phyloP scores from a whole-genome alignment of 129 eudicot genomes.

The sunflower (Helianthus annuus) region DNA sequence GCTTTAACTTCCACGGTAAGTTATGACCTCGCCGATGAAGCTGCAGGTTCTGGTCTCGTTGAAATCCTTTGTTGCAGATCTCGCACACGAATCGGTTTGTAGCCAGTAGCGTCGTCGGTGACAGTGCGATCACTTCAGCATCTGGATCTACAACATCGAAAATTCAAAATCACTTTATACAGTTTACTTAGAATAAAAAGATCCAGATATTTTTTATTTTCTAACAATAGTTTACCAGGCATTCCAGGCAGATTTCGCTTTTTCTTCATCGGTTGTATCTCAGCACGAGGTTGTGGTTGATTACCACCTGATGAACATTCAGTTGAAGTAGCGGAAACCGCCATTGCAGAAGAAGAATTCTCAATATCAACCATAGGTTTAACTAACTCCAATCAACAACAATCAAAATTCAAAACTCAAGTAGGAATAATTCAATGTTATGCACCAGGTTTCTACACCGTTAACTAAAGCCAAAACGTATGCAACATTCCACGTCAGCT shows the following conservation, averaged over 20 bases:
- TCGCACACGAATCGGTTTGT: constrained; percentile 86
- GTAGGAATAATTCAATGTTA: not conserved
- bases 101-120: constrained; percentile 68
- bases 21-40: constrained; percentile 94
- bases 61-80: constrained; percentile 89
- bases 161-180: not conserved
- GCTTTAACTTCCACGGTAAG: constrained; percentile 84
- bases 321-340: constrained; percentile 42
- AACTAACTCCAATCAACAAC: not conserved
- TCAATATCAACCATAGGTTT: constrained; percentile 52
- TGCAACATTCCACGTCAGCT: not conserved
- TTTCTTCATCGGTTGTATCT: constrained; percentile 44
- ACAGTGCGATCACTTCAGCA: constrained; percentile 78
- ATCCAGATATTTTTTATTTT: no score
- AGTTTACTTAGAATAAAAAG: not conserved
- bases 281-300: constrained; percentile 25
- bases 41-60: constrained; percentile 86
- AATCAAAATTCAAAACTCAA: constrained; percentile 15
- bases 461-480: not conserved
- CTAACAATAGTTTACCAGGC: constrained; percentile 48
- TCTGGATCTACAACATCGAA: constrained; percentile 62
- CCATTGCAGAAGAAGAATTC: constrained; percentile 36
- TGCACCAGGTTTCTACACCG: constrained; percentile 13
- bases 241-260: constrained; percentile 75
- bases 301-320: constrained; percentile 35